A percentile compares a stretch with the other conserved stretches of the same genome.
Conservation (phyloP, 495 filamentous ascomycete species). For the Chaetomidium leptoderma region DNA sequence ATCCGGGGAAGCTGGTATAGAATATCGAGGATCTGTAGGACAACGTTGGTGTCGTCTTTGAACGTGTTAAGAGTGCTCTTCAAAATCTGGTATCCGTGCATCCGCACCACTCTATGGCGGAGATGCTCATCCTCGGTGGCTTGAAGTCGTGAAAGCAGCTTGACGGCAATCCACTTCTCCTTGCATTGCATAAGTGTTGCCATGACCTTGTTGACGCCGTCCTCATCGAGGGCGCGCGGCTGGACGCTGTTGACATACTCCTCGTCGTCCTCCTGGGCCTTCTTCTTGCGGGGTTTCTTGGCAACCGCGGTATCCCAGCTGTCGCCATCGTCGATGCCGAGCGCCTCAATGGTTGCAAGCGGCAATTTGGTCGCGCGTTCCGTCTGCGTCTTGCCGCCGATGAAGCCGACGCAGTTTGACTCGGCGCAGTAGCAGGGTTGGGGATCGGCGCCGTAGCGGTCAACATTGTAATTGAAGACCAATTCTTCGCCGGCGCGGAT, state of each 20-base stretch:
- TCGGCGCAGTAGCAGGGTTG: constrained; percentile 97
- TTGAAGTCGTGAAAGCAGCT: constrained; percentile 85
- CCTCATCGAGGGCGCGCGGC: constrained; percentile 77
- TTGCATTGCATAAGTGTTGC: constrained; percentile 97
- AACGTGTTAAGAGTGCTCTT: constrained; percentile 78
- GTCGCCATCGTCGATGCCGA: constrained; percentile 91
- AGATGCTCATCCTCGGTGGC: constrained; percentile 85
- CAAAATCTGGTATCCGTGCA: constrained; percentile 96
- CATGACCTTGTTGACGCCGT: constrained; percentile 96
- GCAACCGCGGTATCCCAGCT: constrained; percentile 86
- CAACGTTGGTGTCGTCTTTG: constrained; percentile 81
- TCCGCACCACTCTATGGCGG: constrained; percentile 81
- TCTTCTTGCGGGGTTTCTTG: constrained; percentile 89
- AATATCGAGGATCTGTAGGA: constrained; percentile 85
- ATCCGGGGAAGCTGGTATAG: constrained; percentile 83
- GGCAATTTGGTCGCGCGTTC: constrained; percentile 91
- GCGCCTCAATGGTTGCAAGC: constrained; percentile 83
- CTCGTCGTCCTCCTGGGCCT: constrained; percentile 89
- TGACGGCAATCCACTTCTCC: constrained; percentile 99
- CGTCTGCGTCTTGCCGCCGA: constrained; percentile 96
- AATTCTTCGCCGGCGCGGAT: constrained; percentile 90
- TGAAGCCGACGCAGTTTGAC: constrained; percentile 90
- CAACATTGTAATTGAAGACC: constrained; percentile 99
- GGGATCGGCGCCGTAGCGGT: constrained; percentile 93
- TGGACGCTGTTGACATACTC: constrained; percentile 91